Conservation (phyloP, 805 yeast genomes). For the Myxozyma udenii region DNA sequence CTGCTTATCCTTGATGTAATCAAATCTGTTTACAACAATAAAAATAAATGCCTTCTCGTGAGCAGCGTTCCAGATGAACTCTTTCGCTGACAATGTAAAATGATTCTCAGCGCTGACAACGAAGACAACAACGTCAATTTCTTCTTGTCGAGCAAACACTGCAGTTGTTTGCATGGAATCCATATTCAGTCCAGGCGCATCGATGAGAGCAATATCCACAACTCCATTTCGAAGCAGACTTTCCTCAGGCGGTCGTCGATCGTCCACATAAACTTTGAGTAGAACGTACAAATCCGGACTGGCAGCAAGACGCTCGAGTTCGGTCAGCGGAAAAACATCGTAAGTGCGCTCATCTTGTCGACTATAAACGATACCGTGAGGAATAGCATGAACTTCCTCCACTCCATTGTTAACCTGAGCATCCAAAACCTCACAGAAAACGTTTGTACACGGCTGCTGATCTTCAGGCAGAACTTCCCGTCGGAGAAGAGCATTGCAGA, state of each 20-base stretch:
- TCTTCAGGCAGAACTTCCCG: slow-evolving; percentile 85
- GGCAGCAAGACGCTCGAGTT: slow-evolving; percentile 62
- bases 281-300: slow-evolving; percentile 68
- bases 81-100: slow-evolving; percentile 89
- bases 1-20: slow-evolving; percentile 74
- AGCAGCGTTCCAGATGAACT: slow-evolving; percentile 85
- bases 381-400: slow-evolving; percentile 93
- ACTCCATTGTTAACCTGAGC: slow-evolving; percentile 66
- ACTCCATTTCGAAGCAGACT: slow-evolving; percentile 84
- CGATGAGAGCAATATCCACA: slow-evolving; percentile 86
- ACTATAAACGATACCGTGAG: slow-evolving; percentile 47
- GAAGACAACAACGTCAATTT: slow-evolving; percentile 91
- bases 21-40: slow-evolving; percentile 91
- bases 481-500: slow-evolving; percentile 84
- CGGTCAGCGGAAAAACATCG: slow-evolving; percentile 51
- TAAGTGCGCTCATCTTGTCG: slow-evolving; percentile 63
- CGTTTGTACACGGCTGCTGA: slow-evolving; percentile 96
- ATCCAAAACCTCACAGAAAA: slow-evolving; percentile 91
- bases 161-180: slow-evolving; percentile 93
- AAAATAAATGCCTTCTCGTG: slow-evolving; percentile 88
- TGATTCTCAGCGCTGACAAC: slow-evolving; percentile 96
- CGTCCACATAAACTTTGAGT: slow-evolving; percentile 78
- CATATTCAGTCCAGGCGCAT: slow-evolving; percentile 94
- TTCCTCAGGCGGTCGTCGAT: slow-evolving; percentile 60
- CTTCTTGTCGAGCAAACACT: slow-evolving; percentile 93